phyloP scores from a whole-genome alignment of 371 early-diverging fungal genomes.

The Haplosporangium sp. region DNA sequence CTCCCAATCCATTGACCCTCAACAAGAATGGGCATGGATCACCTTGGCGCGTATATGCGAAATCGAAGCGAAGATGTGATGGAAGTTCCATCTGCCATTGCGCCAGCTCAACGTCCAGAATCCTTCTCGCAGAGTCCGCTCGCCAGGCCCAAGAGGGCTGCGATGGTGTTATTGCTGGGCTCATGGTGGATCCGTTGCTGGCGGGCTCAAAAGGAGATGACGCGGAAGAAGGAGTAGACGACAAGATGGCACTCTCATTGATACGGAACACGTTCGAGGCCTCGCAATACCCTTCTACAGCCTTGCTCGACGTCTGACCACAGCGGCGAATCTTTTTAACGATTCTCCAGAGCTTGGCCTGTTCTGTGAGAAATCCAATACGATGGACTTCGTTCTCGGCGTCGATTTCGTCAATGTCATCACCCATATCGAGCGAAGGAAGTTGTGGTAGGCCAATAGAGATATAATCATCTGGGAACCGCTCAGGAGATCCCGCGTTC shows the following conservation, averaged over 20 bases:
- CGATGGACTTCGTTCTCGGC: constrained; percentile 43
- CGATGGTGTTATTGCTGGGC: neutral
- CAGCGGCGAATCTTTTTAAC: constrained; percentile 55
- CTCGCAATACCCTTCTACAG: constrained; percentile 29
- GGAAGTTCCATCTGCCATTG: constrained; percentile 55
- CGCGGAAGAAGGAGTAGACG: neutral
- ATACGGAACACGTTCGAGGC: constrained; percentile 28
- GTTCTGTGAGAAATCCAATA: constrained; percentile 50
- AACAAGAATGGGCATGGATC: constrained; percentile 36
- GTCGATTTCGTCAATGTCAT: constrained; percentile 47
- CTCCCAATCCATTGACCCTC: constrained; percentile 46
- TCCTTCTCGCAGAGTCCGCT: constrained; percentile 47
- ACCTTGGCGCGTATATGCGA: constrained; percentile 31
- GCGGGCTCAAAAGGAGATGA: constrained; percentile 7
- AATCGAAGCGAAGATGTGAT: constrained; percentile 39
- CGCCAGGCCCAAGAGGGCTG: constrained; percentile 52
- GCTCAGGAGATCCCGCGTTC: constrained; percentile 44
- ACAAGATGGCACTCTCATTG: neutral
- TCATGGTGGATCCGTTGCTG: neutral
- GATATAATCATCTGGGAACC: constrained; percentile 52
- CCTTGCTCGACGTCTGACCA: constrained; percentile 46
- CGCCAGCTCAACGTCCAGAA: constrained; percentile 49
- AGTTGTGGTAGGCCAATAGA: constrained; percentile 36
- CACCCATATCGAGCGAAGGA: constrained; percentile 37
- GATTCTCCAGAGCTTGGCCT: constrained; percentile 53